Conservation (phyloP, 1,139 yeast species). For the Hanseniaspora uvarum region DNA sequence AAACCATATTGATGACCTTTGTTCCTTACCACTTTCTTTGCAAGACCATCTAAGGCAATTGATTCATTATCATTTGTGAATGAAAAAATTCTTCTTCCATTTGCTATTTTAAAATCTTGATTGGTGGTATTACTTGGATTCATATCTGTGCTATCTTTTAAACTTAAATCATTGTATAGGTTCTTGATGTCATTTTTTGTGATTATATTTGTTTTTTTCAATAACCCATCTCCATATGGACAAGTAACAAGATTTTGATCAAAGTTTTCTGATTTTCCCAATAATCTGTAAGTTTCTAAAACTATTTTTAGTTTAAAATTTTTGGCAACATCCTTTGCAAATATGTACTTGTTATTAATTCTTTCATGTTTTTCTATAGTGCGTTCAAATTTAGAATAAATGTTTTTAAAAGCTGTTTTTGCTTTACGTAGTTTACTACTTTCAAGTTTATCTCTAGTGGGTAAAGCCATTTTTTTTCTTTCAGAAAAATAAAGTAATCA, state of each 20-base stretch:
- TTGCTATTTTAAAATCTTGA: background rate
- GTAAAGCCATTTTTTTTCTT: background rate
- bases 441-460: background rate
- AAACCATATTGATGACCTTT: background rate
- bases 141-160: background rate
- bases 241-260: background rate
- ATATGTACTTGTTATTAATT: background rate
- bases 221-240: background rate
- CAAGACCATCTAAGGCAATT: background rate
- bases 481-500: background rate
- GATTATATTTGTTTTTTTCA: background rate
- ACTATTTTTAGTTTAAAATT: background rate
- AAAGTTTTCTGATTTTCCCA: background rate
- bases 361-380: background rate
- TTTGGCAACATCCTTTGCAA: background rate
- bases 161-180: background rate
- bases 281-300: background rate
- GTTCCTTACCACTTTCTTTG: background rate
- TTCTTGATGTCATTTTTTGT: background rate
- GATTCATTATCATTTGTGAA: background rate
- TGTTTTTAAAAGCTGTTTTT: background rate
- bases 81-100: constrained; percentile 4
- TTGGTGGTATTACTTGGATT: background rate
- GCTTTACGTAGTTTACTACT: background rate
- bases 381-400: background rate